Conservation (phyloP, 2,329 filamentous ascomycete genomes). For the Didymella sp. region DNA sequence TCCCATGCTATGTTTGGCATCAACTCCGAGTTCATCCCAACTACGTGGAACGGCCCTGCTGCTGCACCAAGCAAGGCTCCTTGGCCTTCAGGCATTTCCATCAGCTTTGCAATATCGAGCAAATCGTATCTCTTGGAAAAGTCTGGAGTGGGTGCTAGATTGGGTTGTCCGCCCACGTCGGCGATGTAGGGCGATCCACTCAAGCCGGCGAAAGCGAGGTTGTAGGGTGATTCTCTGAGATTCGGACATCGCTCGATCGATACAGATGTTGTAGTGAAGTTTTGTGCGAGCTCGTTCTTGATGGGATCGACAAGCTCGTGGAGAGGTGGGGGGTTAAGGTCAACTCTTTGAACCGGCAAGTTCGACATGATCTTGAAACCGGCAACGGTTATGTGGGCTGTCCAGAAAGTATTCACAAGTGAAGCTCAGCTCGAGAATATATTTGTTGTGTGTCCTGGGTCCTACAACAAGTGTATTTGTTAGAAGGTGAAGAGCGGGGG, state of each 20-base stretch:
- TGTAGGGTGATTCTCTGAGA: constrained; percentile 49
- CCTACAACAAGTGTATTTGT: not conserved
- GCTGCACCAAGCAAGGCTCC: constrained; percentile 27
- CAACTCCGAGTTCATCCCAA: constrained; percentile 26
- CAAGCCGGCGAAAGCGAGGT: constrained; percentile 52
- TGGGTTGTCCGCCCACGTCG: constrained; percentile 55
- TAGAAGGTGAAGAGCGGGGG: not conserved
- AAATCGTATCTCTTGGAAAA: constrained; percentile 20
- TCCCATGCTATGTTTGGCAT: constrained; percentile 24
- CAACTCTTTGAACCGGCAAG: not conserved
- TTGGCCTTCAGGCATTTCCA: constrained; percentile 21
- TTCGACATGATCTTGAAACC: constrained; percentile 7
- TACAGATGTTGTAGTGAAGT: constrained; percentile 7
- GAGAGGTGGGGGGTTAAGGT: constrained; percentile 4
- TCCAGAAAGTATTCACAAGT: too few species aligned
- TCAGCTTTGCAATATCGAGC: constrained; percentile 15
- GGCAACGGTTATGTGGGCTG: not conserved
- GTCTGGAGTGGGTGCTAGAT: constrained; percentile 23
- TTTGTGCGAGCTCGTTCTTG: not conserved
- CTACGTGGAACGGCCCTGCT: constrained; percentile 25
- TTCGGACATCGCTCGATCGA: constrained; percentile 47
- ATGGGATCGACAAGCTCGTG: constrained; percentile 9
- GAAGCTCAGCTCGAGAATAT: not conserved
- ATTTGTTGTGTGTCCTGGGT: not conserved
- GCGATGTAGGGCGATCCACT: constrained; percentile 51